Evolutionary conservation across 2,329 filamentous ascomycete species (phyloP).

Genomic region (Monilinia vaccinii-corymbosi): DNA sequence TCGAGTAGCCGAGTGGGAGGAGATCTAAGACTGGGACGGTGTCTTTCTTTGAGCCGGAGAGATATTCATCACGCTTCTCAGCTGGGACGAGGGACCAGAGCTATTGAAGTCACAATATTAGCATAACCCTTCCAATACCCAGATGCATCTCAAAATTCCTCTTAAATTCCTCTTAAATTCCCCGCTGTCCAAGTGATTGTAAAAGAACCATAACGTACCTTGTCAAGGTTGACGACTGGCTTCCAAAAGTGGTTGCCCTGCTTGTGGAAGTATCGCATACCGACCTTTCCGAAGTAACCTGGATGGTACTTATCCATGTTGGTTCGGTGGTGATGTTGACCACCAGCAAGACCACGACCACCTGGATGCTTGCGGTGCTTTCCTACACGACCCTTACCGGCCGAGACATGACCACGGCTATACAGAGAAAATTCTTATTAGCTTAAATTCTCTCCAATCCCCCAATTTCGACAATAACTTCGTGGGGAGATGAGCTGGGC

Average conservation of each 20-base stretch:
- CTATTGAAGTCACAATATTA: constrained; percentile 36
- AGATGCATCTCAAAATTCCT: not conserved
- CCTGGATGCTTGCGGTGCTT: constrained; percentile 93
- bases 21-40: constrained; percentile 97
- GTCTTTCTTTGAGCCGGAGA: constrained; percentile 70
- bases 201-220: constrained; percentile 47
- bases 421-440: constrained; percentile 26
- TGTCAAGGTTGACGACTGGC: constrained; percentile 97
- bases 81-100: constrained; percentile 91
- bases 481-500: constrained; percentile 3
- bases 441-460: constrained; percentile 11
- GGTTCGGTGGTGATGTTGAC: constrained; percentile 96
- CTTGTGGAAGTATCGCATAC: constrained; percentile 96
- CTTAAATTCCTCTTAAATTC: not conserved
- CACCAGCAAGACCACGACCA: constrained; percentile 88
- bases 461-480: not conserved
- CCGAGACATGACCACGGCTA: constrained; percentile 94
- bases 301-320: constrained; percentile 92
- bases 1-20: constrained; percentile 93
- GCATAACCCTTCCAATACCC: not conserved
- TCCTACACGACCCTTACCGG: constrained; percentile 96
- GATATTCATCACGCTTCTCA: constrained; percentile 90
- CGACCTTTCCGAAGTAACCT: constrained; percentile 98
- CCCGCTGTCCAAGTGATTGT: not conserved
- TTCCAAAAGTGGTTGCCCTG: constrained; percentile 96